phyloP scores from a whole-genome alignment of 1,284 basidiomycete genomes.

The Mycena citricolor region DNA sequence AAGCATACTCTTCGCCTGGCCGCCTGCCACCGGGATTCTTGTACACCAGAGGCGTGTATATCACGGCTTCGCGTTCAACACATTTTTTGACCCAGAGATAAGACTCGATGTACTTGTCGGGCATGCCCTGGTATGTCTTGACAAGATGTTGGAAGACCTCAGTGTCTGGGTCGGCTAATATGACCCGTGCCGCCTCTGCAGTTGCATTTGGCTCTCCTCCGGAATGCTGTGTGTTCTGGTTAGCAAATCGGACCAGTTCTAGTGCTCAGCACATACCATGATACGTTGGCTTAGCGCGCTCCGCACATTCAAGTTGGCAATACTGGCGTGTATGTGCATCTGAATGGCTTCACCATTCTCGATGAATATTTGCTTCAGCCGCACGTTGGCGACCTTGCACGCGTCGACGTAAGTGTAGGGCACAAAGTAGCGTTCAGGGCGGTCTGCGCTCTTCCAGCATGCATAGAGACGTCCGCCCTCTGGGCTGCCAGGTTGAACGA shows the following conservation, averaged over 20 bases:
- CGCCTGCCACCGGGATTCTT: constrained; percentile 79
- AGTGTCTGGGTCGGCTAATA: constrained; percentile 74
- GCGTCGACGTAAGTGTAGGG: constrained; percentile 77
- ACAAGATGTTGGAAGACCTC: constrained; percentile 70
- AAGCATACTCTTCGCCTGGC: constrained; percentile 72
- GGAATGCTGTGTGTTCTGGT: constrained; percentile 69
- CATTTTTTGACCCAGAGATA: constrained; percentile 80
- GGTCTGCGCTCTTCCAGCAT: constrained; percentile 64
- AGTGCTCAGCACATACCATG: constrained; percentile 51
- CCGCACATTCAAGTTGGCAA: constrained; percentile 70
- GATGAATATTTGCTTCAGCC: constrained; percentile 72
- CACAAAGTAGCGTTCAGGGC: constrained; percentile 73
- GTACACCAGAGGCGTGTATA: constrained; percentile 71
- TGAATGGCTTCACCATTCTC: constrained; percentile 59
- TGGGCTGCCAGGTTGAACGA: constrained; percentile 62
- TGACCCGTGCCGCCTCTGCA: constrained; percentile 63
- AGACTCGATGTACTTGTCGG: constrained; percentile 73
- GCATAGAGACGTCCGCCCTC: constrained; percentile 71
- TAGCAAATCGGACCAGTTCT: too few species aligned
- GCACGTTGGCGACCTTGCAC: constrained; percentile 68
- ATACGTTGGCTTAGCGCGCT: constrained; percentile 63
- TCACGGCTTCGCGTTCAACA: constrained; percentile 60
- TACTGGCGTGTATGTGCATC: constrained; percentile 76
- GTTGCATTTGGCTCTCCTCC: constrained; percentile 72
- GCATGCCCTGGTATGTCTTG: constrained; percentile 62